Evolutionary conservation across 1,284 basidiomycete species (phyloP), one percentile per base, ranked within the genome.

Genomic region (Papiliotrema terrestris): DNA sequence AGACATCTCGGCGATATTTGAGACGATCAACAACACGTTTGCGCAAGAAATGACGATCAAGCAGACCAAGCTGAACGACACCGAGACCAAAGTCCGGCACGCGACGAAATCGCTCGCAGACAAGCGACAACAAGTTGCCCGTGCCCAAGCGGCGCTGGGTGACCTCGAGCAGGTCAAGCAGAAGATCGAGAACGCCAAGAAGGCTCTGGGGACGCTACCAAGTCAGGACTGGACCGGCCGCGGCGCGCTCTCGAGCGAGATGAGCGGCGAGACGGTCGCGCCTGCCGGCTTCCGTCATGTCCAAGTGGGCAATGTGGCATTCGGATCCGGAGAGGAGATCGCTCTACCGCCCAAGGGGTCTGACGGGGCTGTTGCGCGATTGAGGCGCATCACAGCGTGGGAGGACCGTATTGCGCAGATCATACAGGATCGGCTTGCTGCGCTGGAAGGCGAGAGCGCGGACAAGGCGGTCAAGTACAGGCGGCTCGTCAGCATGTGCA

Each of bases 31-130:
- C 56, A 73, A 80, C 8, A 89, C 93, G 38, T 98, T 96, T 73
- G 82, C 86, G 45, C 67, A 81, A 32, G 96, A 98, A 73, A 83
- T 97, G 63, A 86, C 88, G 68, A 78, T 83, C 38, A 97, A 98
- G 73, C 87, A 93, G 72, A 89, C 91, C 61, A 82, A 84, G 14
- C 83, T 98, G 29, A 88, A 91, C 57, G 84, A 87, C 5, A 90
- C 88, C 14, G 91, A 93, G 73, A 85, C 84, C 6, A 88, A 93
- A 65, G 83, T 98, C 9, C 88, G 90, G 46, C 86, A 87, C 3
- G 89, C 92, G 1, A 98, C 94, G 0, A 85, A 89, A 55, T 87
- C 93, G 61, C 83, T 99, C 8, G 87, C 93, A 0, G 88, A 92
- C 55, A 87, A 93, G 66, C 85, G 95, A 39, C 87, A 87, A 63